phyloP scores from a whole-genome alignment of 163 green algal species.

The Scenedesmus sp. region DNA sequence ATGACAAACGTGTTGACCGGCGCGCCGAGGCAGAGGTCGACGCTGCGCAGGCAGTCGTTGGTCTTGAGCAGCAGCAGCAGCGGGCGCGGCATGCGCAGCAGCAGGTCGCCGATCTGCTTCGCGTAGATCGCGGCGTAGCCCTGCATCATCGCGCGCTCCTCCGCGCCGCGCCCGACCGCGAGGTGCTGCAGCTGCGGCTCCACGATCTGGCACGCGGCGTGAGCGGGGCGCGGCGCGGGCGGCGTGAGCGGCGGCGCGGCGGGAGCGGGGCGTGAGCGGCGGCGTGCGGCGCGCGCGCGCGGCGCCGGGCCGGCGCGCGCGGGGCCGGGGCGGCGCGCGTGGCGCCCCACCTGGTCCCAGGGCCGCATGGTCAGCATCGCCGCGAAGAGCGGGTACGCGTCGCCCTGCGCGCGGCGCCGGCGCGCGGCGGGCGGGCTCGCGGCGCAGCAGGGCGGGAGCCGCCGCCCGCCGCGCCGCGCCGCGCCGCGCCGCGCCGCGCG shows the following conservation, averaged over 20 bases:
- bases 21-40: slow-evolving; percentile 60
- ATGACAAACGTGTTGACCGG: slow-evolving; percentile 73
- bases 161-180: slow-evolving; percentile 30
- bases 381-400: slow-evolving; percentile 81
- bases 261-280: neutral
- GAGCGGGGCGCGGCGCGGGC: too few relatives aligned
- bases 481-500: too few relatives aligned
- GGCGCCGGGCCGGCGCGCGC: neutral
- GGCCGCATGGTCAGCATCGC: slow-evolving; percentile 86
- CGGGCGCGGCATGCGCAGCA: slow-evolving; percentile 76
- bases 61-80: slow-evolving; percentile 95
- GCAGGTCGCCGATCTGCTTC: slow-evolving; percentile 77
- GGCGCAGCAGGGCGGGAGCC: too few relatives aligned
- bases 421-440: too few relatives aligned
- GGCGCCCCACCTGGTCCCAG: slow-evolving; percentile 64
- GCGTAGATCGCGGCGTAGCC: slow-evolving; percentile 66
- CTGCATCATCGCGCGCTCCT: slow-evolving; percentile 51
- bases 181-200: slow-evolving; percentile 62
- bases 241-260: neutral
- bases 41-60: slow-evolving; percentile 85
- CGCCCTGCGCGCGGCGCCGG: too few relatives aligned
- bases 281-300: too few relatives aligned
- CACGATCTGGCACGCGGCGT: slow-evolving; percentile 62
- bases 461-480: too few relatives aligned
- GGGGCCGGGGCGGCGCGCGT: too few relatives aligned